A percentile compares a stretch with the other conserved stretches of the same genome.
These are phyloP conservation scores for Trichoderma koningii DNA, from an alignment of 2,329 filamentous ascomycete species.

Conservation along the genomic window DNA sequence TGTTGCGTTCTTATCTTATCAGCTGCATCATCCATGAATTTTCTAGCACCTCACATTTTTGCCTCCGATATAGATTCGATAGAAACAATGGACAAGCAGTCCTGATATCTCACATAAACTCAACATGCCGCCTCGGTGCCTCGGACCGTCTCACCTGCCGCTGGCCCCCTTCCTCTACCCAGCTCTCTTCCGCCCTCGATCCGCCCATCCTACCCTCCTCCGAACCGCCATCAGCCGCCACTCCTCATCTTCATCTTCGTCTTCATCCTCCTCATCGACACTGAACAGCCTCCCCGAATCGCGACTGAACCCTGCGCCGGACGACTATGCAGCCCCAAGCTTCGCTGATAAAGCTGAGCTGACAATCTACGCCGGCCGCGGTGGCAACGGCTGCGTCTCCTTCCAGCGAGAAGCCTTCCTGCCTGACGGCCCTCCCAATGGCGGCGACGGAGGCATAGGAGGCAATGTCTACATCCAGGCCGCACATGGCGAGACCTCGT, in stretches of 20 bases:
- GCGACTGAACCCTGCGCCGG: conserved; percentile 77
- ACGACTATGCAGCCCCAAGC: conserved; percentile 78
- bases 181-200: conserved; percentile 42
- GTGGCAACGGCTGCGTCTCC: conserved; percentile 91
- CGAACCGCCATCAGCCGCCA: conserved; percentile 30
- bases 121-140: conserved; percentile 37
- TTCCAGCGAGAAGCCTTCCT: conserved; percentile 92
- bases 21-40: conserved; percentile 9
- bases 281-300: conserved; percentile 45
- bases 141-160: conserved; percentile 31
- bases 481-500: conserved; percentile 82
- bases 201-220: conserved; percentile 32
- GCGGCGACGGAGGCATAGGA: conserved; percentile 88
- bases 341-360: conserved; percentile 87
- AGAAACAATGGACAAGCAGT: not conserved
- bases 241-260: conserved; percentile 29
- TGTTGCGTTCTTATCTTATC: conserved; percentile 18
- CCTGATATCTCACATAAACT: not conserved
- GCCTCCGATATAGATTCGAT: not conserved
- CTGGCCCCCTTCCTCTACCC: conserved; percentile 53
- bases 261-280: conserved; percentile 28
- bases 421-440: conserved; percentile 86
- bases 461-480: conserved; percentile 95
- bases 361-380: conserved; percentile 74
- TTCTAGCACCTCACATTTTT: not conserved